These are phyloP conservation scores for Russula compacta DNA, from an alignment of 768 basidiomycete genomes.

Conservation along the genomic window DNA sequence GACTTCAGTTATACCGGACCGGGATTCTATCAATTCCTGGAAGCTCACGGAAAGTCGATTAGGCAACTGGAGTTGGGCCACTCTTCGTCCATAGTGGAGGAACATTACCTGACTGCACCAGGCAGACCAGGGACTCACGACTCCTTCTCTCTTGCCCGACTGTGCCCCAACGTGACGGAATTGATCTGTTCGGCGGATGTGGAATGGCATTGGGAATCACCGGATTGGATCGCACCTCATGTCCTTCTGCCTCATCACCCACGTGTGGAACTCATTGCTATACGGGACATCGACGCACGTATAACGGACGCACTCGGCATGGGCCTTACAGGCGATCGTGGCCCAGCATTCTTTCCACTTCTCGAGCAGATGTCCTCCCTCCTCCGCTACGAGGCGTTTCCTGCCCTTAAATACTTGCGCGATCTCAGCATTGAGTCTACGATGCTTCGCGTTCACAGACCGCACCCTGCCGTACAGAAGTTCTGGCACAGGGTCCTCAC, in stretches of 20 bases:
- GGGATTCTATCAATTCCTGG: constrained; percentile 60
- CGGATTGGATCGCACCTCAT: constrained; percentile 77
- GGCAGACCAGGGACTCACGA: constrained; percentile 24
- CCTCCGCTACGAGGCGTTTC: constrained; percentile 51
- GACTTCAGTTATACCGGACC: constrained; percentile 62
- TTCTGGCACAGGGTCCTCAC: constrained; percentile 35
- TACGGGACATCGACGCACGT: constrained; percentile 61
- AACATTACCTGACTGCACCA: constrained; percentile 50
- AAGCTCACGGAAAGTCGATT: constrained; percentile 52
- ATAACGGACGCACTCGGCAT: constrained; percentile 34
- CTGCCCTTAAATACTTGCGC: constrained; percentile 47
- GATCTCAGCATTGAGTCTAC: constrained; percentile 58
- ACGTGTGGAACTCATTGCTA: constrained; percentile 54
- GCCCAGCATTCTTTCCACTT: constrained; percentile 54
- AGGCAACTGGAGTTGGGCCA: constrained; percentile 65
- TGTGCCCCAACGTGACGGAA: constrained; percentile 60
- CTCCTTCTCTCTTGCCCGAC: constrained; percentile 42
- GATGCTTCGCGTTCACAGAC: constrained; percentile 36
- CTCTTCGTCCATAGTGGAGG: constrained; percentile 54
- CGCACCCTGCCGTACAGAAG: constrained; percentile 30
- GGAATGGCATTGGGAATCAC: constrained; percentile 72
- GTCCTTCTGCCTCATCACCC: constrained; percentile 58
- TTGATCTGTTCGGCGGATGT: constrained; percentile 72
- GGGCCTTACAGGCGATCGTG: constrained; percentile 22
- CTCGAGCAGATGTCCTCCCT: constrained; percentile 56